These are phyloP conservation scores for Yamadazyma membranifaciens DNA, from an alignment of 1,139 yeast species.

Conservation along the genomic window DNA sequence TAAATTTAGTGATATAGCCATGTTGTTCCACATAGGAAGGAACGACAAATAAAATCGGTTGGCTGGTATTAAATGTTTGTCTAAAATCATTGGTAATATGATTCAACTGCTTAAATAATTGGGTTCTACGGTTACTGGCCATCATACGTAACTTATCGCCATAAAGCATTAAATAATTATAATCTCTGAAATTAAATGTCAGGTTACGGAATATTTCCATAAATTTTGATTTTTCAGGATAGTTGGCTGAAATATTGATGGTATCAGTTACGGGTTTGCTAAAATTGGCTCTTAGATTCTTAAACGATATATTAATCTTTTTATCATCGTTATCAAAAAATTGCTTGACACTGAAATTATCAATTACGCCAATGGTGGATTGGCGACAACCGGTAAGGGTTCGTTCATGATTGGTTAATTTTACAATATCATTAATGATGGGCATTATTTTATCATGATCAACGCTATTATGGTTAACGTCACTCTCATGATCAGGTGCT, in stretches of 20 bases:
- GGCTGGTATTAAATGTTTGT: constrained; percentile 7
- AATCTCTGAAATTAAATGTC: neutral
- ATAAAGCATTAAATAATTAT: neutral
- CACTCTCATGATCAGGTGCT: neutral
- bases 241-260: constrained; percentile 2
- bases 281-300: neutral
- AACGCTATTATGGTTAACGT: constrained; percentile 6
- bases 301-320: constrained; percentile 1
- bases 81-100: neutral
- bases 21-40: constrained; percentile 13
- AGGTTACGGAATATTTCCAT: neutral
- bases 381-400: neutral
- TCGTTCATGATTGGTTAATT: constrained; percentile 16
- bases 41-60: constrained; percentile 17
- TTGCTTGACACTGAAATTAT: constrained; percentile 5
- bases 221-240: constrained; percentile 3
- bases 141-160: neutral
- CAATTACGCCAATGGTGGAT: constrained; percentile 1
- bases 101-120: neutral
- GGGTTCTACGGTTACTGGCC: neutral
- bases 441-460: constrained; percentile 8
- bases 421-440: constrained; percentile 20
- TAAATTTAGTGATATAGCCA: neutral
- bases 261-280: constrained; percentile 5
- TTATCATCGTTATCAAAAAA: constrained; percentile 3